Conservation (phyloP, 306 rosid genomes). For the Bauhinia variegata region DNA sequence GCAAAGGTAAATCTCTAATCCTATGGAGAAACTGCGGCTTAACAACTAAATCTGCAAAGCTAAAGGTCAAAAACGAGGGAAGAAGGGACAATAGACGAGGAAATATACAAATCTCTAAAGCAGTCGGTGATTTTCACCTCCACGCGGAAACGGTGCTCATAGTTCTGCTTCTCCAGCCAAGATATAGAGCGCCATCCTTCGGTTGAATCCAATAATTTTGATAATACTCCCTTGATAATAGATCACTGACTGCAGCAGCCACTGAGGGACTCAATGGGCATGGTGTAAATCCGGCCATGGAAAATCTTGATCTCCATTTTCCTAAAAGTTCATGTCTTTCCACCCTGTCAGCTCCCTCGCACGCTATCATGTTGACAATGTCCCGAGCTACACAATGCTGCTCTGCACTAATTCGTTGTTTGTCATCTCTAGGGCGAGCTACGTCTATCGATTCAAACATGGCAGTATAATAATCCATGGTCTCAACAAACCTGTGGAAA, state of each 20-base stretch:
- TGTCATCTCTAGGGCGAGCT: conserved; percentile 54
- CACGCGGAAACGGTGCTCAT: conserved; percentile 80
- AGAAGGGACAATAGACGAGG: no score
- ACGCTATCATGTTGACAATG: conserved; percentile 92
- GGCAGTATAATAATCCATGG: conserved; percentile 67
- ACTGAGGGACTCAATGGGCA: conserved; percentile 62
- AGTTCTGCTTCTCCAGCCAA: conserved; percentile 69
- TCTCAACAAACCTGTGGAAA: conserved; percentile 67
- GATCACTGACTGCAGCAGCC: conserved; percentile 33
- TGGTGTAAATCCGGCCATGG: conserved; percentile 74
- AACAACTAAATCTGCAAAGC: conserved; percentile 26
- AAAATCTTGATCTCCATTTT: conserved; percentile 81
- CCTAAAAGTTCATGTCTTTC: conserved; percentile 85
- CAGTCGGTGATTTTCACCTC: conserved; percentile 48
- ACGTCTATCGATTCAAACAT: conserved; percentile 88
- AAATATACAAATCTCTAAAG: conserved; percentile 27
- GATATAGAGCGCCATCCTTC: conserved; percentile 61
- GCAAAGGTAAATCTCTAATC: conserved; percentile 30
- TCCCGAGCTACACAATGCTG: conserved; percentile 90
- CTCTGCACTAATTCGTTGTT: conserved; percentile 74
- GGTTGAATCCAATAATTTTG: conserved; percentile 56
- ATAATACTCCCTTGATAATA: conserved; percentile 52
- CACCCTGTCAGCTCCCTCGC: conserved; percentile 82
- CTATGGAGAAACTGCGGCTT: conserved; percentile 38
- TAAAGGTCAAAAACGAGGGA: conserved; percentile 4